These are phyloP conservation scores for Leccinum ambiguum DNA, from an alignment of 1,284 basidiomycete species.

Conservation along the genomic window DNA sequence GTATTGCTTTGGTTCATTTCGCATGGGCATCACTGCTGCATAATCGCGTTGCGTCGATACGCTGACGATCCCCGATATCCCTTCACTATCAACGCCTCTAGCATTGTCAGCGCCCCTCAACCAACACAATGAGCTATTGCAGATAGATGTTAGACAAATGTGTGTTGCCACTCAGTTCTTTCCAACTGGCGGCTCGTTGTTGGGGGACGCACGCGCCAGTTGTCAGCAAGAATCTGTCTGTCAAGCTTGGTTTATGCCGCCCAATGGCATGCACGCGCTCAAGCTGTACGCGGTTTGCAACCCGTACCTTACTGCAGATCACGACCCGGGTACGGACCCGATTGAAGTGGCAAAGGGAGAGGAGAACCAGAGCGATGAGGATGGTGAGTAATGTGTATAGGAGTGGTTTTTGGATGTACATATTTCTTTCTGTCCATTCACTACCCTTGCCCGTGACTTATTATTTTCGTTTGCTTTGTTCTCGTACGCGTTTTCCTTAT, in stretches of 20 bases:
- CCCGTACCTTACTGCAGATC: slow-evolving; percentile 82
- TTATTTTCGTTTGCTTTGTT: not conserved
- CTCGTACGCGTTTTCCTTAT: not conserved
- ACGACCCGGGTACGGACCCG: slow-evolving; percentile 64
- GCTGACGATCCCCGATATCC: too few species aligned
- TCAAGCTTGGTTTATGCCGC: slow-evolving; percentile 82
- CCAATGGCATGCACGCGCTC: slow-evolving; percentile 80
- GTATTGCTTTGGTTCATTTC: not conserved
- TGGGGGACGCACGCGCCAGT: slow-evolving; percentile 54
- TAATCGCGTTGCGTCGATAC: not conserved
- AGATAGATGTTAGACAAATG: slow-evolving; percentile 70
- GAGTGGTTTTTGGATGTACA: too few species aligned
- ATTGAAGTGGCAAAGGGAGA: slow-evolving; percentile 89
- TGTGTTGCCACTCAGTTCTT: slow-evolving; percentile 50
- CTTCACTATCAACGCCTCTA: too few species aligned
- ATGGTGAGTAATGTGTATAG: slow-evolving; percentile 40
- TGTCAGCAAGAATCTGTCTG: slow-evolving; percentile 27
- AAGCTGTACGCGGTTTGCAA: slow-evolving; percentile 91
- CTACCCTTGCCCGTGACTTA: too few species aligned
- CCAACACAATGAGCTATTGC: slow-evolving; percentile 50
- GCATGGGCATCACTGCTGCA: not conserved
- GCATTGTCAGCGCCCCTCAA: too few species aligned
- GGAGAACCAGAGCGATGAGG: slow-evolving; percentile 77
- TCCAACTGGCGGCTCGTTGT: slow-evolving; percentile 99
- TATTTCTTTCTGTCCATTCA: too few species aligned